phyloP scores from a whole-genome alignment of 495 filamentous ascomycete genomes.

The Neurospora sp. region DNA sequence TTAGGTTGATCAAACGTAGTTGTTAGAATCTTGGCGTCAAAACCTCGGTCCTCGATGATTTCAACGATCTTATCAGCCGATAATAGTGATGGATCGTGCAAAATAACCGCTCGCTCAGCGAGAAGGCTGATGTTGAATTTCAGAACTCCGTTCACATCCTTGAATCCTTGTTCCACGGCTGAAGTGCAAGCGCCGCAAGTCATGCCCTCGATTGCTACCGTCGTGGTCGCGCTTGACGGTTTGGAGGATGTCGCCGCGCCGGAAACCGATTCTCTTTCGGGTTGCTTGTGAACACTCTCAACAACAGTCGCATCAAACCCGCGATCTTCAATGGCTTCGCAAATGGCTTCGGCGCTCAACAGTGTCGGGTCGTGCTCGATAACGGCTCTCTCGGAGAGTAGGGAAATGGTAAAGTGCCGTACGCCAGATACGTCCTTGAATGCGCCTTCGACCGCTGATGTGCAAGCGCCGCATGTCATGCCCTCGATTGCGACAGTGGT shows the following conservation, averaged over 20 bases:
- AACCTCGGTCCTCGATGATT: conserved; percentile 84
- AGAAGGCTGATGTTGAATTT: conserved; percentile 92
- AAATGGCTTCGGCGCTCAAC: conserved; percentile 59
- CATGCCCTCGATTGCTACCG: conserved; percentile 90
- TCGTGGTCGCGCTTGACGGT: conserved; percentile 52
- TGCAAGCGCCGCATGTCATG: conserved; percentile 97
- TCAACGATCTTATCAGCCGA: conserved; percentile 67
- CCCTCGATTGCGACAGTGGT: conserved; percentile 83
- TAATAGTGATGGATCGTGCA: conserved; percentile 65
- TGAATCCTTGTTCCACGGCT: conserved; percentile 75
- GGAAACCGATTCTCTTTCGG: conserved; percentile 23
- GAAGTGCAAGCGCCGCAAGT: conserved; percentile 93
- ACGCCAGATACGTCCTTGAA: conserved; percentile 71
- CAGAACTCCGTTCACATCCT: conserved; percentile 58
- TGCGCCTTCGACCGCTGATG: conserved; percentile 76
- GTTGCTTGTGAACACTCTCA: conserved; percentile 30
- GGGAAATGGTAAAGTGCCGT: conserved; percentile 81
- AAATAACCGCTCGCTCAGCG: conserved; percentile 81
- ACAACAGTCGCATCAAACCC: conserved; percentile 87
- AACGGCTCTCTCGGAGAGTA: conserved; percentile 86
- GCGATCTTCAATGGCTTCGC: conserved; percentile 76
- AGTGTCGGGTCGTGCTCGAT: conserved; percentile 68
- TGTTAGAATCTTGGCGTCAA: conserved; percentile 75
- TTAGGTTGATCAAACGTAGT: conserved; percentile 37
- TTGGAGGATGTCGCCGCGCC: conserved; percentile 6